Conservation (phyloP, 1,139 yeast species). For the Debaryomyces fabryi region DNA sequence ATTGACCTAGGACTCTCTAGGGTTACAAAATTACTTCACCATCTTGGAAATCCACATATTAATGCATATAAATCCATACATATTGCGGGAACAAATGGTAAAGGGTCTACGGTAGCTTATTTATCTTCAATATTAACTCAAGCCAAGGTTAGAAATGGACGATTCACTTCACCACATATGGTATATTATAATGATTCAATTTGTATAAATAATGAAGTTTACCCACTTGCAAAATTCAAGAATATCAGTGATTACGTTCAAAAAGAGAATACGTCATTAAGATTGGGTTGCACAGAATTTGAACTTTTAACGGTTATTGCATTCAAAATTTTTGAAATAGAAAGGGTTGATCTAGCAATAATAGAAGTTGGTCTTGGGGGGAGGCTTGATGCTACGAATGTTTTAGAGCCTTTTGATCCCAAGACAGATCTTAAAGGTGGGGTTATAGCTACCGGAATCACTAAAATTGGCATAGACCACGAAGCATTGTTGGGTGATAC, state of each 20-base stretch:
- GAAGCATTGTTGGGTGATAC: conserved; percentile 72
- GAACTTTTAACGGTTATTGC: conserved; percentile 86
- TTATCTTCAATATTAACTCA: conserved; percentile 61
- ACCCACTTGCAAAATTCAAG: conserved; percentile 50
- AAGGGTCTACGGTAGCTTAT: conserved; percentile 87
- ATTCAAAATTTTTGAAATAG: conserved; percentile 65
- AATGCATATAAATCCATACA: conserved; percentile 64
- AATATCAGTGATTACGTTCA: conserved; percentile 44
- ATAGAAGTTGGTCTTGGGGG: conserved; percentile 95
- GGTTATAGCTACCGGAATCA: conserved; percentile 69
- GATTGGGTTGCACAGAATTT: conserved; percentile 79
- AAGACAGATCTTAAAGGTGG: conserved; percentile 26
- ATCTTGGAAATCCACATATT: conserved; percentile 70
- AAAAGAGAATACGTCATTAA: conserved; percentile 32
- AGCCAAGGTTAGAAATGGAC: conserved; percentile 60
- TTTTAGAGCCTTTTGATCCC: conserved; percentile 32
- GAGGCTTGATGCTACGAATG: conserved; percentile 83
- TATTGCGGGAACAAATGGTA: conserved; percentile 94
- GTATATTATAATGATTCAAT: conserved; percentile 75
- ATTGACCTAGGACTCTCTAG: conserved; percentile 68
- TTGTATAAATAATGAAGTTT: conserved; percentile 60
- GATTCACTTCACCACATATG: conserved; percentile 88
- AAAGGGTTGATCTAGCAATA: conserved; percentile 68
- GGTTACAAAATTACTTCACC: conserved; percentile 54
- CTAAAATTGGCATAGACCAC: conserved; percentile 87